phyloP scores from a whole-genome alignment of 257 asterid genomes.

The Rauvolfia tetraphylla region DNA sequence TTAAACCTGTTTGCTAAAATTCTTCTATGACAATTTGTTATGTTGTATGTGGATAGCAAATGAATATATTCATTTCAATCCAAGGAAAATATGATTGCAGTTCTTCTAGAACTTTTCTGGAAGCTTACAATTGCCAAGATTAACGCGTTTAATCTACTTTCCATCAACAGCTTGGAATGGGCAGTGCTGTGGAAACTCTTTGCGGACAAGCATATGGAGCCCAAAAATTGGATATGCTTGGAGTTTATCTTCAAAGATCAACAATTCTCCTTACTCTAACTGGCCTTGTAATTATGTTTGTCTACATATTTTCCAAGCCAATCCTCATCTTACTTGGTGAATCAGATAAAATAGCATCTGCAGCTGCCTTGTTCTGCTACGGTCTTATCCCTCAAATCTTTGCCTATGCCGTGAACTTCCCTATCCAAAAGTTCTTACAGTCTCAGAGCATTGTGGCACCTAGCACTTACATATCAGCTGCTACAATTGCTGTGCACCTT shows the following conservation, averaged over 20 bases:
- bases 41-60: too few species aligned
- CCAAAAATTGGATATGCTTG: slow-evolving; percentile 43
- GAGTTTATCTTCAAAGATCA: slow-evolving; percentile 70
- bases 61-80: too few species aligned
- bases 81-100: too few species aligned
- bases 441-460: slow-evolving; percentile 64
- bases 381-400: slow-evolving; percentile 64
- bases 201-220: slow-evolving; percentile 77
- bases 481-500: slow-evolving; percentile 35
- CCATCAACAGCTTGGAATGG: slow-evolving; percentile 51
- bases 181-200: slow-evolving; percentile 73
- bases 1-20: too few species aligned
- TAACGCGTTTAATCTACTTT: neutral
- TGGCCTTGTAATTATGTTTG: slow-evolving; percentile 30
- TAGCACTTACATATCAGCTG: slow-evolving; percentile 54
- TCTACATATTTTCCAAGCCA: slow-evolving; percentile 42
- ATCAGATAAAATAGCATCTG: slow-evolving; percentile 34
- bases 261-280: slow-evolving; percentile 42
- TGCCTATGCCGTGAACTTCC: slow-evolving; percentile 57
- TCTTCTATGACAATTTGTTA: too few species aligned
- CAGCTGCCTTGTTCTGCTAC: slow-evolving; percentile 46
- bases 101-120: too few species aligned
- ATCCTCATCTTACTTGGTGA: slow-evolving; percentile 49
- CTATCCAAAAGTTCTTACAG: slow-evolving; percentile 59
- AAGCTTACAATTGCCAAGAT: too few species aligned